Conservation (phyloP, 345 rosid genomes). For the Aquilaria yunnanensis region DNA sequence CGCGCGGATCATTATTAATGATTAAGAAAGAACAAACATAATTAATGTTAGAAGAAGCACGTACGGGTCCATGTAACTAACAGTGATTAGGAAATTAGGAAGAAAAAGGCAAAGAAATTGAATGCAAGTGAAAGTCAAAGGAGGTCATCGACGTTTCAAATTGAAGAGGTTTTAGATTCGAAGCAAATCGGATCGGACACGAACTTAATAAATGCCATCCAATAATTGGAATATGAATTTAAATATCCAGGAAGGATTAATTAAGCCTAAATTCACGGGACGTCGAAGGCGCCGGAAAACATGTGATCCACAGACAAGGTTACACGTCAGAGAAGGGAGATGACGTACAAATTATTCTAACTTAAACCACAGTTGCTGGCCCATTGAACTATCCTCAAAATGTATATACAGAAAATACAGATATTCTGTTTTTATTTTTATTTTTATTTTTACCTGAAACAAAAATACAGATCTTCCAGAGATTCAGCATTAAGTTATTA, state of each 20-base stretch:
- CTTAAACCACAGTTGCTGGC: too few species aligned
- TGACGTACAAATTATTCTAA: constrained; percentile 16
- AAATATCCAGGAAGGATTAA: background rate
- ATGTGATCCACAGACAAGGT: constrained; percentile 16
- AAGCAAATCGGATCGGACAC: too few species aligned
- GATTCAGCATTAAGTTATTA: too few species aligned
- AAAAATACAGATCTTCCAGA: too few species aligned
- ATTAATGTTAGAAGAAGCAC: too few species aligned
- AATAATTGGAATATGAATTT: background rate
- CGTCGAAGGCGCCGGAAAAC: constrained; percentile 11
- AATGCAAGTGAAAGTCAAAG: constrained; percentile 3
- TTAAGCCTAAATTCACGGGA: constrained; percentile 21
- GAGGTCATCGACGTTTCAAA: background rate
- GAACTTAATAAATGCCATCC: too few species aligned
- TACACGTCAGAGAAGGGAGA: constrained; percentile 21
- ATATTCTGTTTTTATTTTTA: too few species aligned
- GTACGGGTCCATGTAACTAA: background rate
- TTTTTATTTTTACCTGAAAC: too few species aligned
- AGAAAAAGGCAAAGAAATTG: constrained; percentile 2
- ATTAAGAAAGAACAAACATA: too few species aligned
- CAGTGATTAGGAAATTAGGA: background rate
- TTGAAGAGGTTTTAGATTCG: background rate
- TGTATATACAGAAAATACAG: too few species aligned
- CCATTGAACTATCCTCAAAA: too few species aligned
- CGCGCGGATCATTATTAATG: too few species aligned